phyloP scores from a whole-genome alignment of 306 rosid species.

The Rosa multiflora region DNA sequence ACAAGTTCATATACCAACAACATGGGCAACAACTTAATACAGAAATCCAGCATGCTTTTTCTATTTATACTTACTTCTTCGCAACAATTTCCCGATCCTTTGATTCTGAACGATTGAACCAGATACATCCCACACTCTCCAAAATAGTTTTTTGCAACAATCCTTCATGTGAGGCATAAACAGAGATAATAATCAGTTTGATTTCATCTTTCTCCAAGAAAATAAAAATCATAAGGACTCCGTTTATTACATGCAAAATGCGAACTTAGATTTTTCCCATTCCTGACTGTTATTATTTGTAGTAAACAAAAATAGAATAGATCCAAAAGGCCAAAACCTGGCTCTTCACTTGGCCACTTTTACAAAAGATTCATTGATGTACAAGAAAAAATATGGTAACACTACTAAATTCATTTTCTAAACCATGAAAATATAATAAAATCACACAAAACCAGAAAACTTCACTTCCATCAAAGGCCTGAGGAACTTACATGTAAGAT shows the following conservation, averaged over 20 bases:
- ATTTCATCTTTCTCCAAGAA: neutral
- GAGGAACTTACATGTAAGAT: neutral
- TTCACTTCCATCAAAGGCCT: neutral
- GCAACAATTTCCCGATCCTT: slow-evolving; percentile 97
- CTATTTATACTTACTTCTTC: slow-evolving; percentile 62
- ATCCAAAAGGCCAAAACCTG: neutral
- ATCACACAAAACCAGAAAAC: neutral
- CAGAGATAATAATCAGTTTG: neutral
- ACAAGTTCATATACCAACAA: slow-evolving; percentile 24
- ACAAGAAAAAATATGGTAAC: neutral
- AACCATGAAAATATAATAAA: neutral
- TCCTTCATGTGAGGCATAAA: slow-evolving; percentile 47
- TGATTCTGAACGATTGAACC: slow-evolving; percentile 90
- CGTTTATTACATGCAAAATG: slow-evolving; percentile 9
- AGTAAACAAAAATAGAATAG: neutral
- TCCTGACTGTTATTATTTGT: neutral
- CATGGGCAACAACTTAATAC: slow-evolving; percentile 13
- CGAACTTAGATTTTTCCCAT: neutral
- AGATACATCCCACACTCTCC: slow-evolving; percentile 94
- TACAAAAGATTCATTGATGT: neutral
- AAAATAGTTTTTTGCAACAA: slow-evolving; percentile 90
- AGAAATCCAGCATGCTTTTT: slow-evolving; percentile 11
- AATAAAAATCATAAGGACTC: neutral
- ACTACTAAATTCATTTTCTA: neutral
- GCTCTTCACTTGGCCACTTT: neutral